These are phyloP conservation scores for Kondoa subrosea DNA, from an alignment of 768 basidiomycete species.

Conservation along the genomic window DNA sequence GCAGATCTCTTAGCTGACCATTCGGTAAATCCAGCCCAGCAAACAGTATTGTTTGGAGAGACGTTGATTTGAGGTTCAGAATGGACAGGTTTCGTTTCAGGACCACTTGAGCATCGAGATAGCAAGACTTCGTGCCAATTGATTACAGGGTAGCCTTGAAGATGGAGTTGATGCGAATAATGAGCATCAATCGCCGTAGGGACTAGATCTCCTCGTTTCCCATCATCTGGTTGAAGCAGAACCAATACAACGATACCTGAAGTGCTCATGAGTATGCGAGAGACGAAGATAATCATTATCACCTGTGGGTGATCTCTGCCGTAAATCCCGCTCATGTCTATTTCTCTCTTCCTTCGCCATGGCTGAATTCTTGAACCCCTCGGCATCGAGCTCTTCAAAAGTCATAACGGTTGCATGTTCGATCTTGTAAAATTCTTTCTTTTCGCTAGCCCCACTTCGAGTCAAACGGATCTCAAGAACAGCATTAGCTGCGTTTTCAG, in stretches of 20 bases:
- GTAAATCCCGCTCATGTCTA: background rate
- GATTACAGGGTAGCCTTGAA: background rate
- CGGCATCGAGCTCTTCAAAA: background rate
- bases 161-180: background rate
- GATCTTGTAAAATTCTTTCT: background rate
- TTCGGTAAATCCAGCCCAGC: background rate
- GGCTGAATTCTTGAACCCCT: background rate
- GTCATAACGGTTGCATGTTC: background rate
- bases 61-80: background rate
- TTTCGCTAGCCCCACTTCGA: background rate
- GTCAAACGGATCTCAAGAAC: background rate
- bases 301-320: background rate
- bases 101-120: background rate
- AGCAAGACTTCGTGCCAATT: background rate
- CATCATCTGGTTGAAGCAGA: background rate
- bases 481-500: background rate
- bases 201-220: background rate
- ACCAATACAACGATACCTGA: background rate
- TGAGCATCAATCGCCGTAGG: background rate
- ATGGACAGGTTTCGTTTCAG: background rate
- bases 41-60: background rate
- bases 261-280: background rate
- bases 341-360: background rate
- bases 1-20: background rate
- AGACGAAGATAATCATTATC: background rate